Evolutionary conservation across 495 filamentous ascomycete species (phyloP).

Genomic region (Talaromyces borbonicus): DNA sequence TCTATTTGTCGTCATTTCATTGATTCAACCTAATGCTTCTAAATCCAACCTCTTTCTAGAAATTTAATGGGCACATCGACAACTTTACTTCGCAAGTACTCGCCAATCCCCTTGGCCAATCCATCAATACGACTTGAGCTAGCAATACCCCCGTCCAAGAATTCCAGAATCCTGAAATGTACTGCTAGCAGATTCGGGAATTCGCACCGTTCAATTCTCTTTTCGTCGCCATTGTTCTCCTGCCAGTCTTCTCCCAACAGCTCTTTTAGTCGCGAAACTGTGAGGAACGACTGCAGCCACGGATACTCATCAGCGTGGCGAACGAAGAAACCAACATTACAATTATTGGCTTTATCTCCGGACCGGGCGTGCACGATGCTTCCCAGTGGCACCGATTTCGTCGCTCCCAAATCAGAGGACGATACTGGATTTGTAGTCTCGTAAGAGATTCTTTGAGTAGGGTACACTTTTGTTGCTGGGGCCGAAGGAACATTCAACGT

Average conservation of each 20-base stretch:
- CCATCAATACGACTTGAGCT: conserved; percentile 17
- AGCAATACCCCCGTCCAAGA: conserved; percentile 18
- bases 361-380: conserved; percentile 19
- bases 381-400: conserved; percentile 10
- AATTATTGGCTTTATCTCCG: conserved; percentile 22
- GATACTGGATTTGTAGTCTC: conserved; percentile 5
- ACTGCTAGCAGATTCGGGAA: conserved; percentile 15
- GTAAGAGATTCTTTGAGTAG: conserved; percentile 3
- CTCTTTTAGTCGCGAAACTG: conserved; percentile 11
- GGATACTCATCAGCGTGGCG: conserved; percentile 13
- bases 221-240: conserved; percentile 6
- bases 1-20: too few relatives aligned
- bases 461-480: not conserved
- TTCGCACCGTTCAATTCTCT: conserved; percentile 14
- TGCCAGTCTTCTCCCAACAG: conserved; percentile 19
- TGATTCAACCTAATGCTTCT: not conserved
- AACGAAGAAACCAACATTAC: conserved; percentile 21
- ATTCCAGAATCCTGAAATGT: conserved; percentile 18
- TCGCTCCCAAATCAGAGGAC: conserved; percentile 10
- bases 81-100: conserved; percentile 16
- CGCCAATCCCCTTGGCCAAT: conserved; percentile 21
- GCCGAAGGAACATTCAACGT: not conserved
- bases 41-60: conserved; percentile 5
- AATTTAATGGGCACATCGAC: conserved; percentile 15
- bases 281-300: conserved; percentile 21